Evolutionary conservation across 1,284 basidiomycete genomes (phyloP).

Genomic region (Inonotus hispidus): DNA sequence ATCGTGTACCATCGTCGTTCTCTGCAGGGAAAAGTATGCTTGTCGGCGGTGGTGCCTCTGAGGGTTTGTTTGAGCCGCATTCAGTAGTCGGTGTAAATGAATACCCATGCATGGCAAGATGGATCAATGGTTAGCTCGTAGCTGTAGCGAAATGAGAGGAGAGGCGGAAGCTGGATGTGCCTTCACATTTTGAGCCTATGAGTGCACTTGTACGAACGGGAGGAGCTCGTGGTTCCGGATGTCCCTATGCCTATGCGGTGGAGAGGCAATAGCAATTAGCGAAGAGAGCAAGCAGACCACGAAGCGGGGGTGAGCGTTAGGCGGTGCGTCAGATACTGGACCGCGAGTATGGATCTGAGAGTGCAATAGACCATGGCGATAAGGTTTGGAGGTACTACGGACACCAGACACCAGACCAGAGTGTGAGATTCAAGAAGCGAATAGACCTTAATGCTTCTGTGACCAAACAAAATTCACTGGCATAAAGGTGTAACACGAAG

Average conservation of each 20-base stretch:
- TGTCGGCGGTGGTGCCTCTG: background rate
- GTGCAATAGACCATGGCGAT: too few relatives aligned
- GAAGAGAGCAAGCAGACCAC: slow-evolving; percentile 13
- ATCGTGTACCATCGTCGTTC: background rate
- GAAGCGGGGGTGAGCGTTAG: slow-evolving; percentile 8
- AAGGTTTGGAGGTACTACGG: too few relatives aligned
- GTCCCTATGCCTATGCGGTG: slow-evolving; percentile 11
- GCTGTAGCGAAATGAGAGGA: background rate
- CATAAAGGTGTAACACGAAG: too few relatives aligned
- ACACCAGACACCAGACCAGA: too few relatives aligned
- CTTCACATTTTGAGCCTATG: background rate
- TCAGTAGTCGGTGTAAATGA: background rate
- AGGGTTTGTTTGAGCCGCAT: background rate
- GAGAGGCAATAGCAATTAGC: slow-evolving; percentile 4
- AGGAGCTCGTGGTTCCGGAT: slow-evolving; percentile 5
- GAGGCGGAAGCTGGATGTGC: slow-evolving; percentile 3
- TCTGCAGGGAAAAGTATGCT: background rate
- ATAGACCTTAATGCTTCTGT: slow-evolving; percentile 14
- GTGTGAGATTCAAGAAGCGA: too few relatives aligned
- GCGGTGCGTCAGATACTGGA: slow-evolving; percentile 3
- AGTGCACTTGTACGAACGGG: slow-evolving; percentile 9
- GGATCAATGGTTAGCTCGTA: background rate
- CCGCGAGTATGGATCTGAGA: slow-evolving; percentile 8
- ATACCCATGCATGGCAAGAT: background rate
- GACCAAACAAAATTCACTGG: too few relatives aligned